Evolutionary conservation across 805 yeast genomes (phyloP).

Genomic region (Babjeviella inositovora): DNA sequence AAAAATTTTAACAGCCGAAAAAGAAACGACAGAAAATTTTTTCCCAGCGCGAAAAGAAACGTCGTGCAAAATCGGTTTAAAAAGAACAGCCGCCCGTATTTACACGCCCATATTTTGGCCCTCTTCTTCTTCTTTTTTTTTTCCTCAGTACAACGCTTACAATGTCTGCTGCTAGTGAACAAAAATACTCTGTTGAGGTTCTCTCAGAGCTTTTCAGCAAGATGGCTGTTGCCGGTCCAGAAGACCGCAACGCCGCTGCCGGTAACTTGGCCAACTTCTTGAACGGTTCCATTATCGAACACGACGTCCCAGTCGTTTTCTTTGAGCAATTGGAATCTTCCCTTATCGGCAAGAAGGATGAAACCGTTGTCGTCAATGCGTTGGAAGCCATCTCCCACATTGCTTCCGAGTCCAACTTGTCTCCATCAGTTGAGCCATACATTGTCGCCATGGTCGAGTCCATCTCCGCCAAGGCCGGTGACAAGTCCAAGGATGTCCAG

Average conservation of each 20-base stretch:
- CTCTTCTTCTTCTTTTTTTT: too few species aligned
- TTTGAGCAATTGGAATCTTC: constrained; percentile 64
- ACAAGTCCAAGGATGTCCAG: constrained; percentile 69
- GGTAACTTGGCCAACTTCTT: constrained; percentile 82
- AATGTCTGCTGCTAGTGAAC: constrained; percentile 48
- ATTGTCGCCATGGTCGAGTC: constrained; percentile 62
- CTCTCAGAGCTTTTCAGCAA: constrained; percentile 87
- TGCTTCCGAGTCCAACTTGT: constrained; percentile 60
- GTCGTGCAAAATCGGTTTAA: too few species aligned
- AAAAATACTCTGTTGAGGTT: constrained; percentile 58
- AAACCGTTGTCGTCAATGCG: constrained; percentile 52
- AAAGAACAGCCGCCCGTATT: too few species aligned
- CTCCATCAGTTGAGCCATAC: constrained; percentile 94
- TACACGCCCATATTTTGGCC: too few species aligned
- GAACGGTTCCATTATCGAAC: constrained; percentile 95
- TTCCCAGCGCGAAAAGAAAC: too few species aligned
- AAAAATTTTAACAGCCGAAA: too few species aligned
- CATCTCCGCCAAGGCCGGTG: constrained; percentile 74
- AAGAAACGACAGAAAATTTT: too few species aligned
- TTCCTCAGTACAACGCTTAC: too few species aligned
- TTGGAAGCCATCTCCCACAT: constrained; percentile 75
- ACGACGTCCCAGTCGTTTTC: constrained; percentile 89
- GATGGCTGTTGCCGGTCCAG: constrained; percentile 77
- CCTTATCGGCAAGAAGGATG: constrained; percentile 67
- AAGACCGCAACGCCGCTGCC: constrained; percentile 75